Evolutionary conservation across 257 asterid genomes (phyloP), one percentile per base, ranked within the genome.

Genomic region (Jasminum sambac): DNA sequence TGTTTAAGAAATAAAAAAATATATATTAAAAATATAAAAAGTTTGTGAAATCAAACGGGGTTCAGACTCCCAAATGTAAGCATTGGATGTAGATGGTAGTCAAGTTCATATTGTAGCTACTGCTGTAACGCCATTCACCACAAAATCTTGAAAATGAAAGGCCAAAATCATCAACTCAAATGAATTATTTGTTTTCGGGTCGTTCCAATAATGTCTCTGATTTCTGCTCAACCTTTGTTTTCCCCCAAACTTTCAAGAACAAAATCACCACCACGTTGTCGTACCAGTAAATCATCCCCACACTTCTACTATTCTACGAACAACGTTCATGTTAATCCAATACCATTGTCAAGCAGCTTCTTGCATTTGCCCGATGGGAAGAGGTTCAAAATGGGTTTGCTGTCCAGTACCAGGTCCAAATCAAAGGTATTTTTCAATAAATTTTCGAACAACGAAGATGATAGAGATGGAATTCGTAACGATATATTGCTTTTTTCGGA

Each of bases 191-290:
- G 62, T 55, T 10, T 23, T 55, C 62, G 14, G 8, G 8, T 11
- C 21, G 62, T 50, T 50, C 19, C 62, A 61, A 43, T 23, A 58
- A 79, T 82, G 84, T 71, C 86, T 70, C 71, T 74, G 24, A 74
- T 67, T 63, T 79, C 67, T 67, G 80, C 78, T 73, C 80, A 70
- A 75, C 71, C 82, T 37, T 70, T 77, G 78, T 67, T 76, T 71
- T 76, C 69, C 52, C 55, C 72, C 76, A 67, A 73, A 77, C 72
- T 79, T 42, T 48, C 67, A 55, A 71, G 62, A 30, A 79, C 62
- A 59, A 40, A 48, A 64, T 41, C 74, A 25, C 75, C 14, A 9
- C 21, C 72, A 60, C 59, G 68, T 52, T 46, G 55, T 65, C 34
- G 17, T 10, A 30, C 78, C 69, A 67, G 39, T 62, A 78, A 66